Base-by-base conservation (phyloP, 805 yeast species). In the Ogataea parapolymorpha region DNA sequence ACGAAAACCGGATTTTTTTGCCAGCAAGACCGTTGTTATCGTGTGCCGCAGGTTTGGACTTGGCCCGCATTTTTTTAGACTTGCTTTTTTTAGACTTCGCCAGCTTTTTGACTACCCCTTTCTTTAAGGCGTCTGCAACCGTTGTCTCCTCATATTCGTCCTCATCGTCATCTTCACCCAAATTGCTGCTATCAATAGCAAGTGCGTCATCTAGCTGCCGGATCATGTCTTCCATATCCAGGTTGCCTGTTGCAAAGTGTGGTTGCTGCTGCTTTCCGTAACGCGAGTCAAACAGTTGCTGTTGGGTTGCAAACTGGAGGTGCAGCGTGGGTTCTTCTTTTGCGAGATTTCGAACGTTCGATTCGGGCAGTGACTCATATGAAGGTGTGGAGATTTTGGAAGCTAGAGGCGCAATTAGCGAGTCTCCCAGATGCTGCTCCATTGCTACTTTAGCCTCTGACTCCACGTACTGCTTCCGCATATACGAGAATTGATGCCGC, bases 261-360 rank as follows among this genome's bases (percentile, higher is more conserved):
- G 26, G 11, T 6, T 14, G 16, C 15, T 28, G 18, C 28, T 28
- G 18, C 28, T 26, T 14, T 9, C 34, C 38, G 32, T 23, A 13
- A 5, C 2, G n/a, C 4, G 32, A 6, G 16, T 32, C 32, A 16
- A 20, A 37, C n/a, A 53, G 35, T 27, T 49, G 45, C 8, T 52
- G 42, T 2, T 51, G 50, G 1, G 59, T 37, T 1, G 61, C 60
- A 42, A 57, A 57, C 24, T 51, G 37, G 14, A 57, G 44, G 7
- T 53, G 47, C 12, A 54, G 39, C 3, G 37, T 30, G 3, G 28
- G 31, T 10, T 41, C 37, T 11, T 41, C 40, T 14, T 40, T 22
- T 11, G 42, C 30, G 3, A 35, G 22, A 16, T n/a, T 14, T 10
- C 4, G n/a, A 11, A 10, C 20, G 26, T 26, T 6, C 12, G 14